Evolutionary conservation across 192 early-diverging fungal genomes (phyloP).

Genomic region (Pecoramyces ruminantium): DNA sequence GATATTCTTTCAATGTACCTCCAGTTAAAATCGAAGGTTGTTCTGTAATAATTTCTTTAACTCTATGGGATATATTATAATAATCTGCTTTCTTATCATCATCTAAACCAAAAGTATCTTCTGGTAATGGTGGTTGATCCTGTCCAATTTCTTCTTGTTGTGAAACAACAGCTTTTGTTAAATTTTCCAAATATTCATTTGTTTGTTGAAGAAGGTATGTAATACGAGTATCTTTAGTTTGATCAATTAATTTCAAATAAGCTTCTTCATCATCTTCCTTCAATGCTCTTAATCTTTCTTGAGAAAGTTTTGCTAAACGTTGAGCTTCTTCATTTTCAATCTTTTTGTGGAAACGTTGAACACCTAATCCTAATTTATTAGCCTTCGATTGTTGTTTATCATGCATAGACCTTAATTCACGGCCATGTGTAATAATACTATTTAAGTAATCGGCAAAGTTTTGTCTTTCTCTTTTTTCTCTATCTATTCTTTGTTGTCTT

Average conservation of each 20-base stretch:
- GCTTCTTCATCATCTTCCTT: conserved; percentile 96
- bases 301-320: conserved; percentile 59
- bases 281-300: conserved; percentile 91
- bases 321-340: conserved; percentile 90
- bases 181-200: conserved; percentile 59
- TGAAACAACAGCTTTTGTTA: conserved; percentile 67
- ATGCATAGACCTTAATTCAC: conserved; percentile 51
- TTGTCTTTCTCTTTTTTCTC: conserved; percentile 71
- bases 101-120: conserved; percentile 14
- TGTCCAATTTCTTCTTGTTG: conserved; percentile 44
- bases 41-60: conserved; percentile 58
- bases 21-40: conserved; percentile 78
- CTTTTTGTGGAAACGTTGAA: conserved; percentile 57
- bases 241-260: conserved; percentile 84
- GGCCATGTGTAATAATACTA: conserved; percentile 47
- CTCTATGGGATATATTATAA: conserved; percentile 72
- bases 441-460: conserved; percentile 60
- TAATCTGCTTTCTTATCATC: conserved; percentile 41
- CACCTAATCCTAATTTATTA: conserved; percentile 54
- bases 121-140: conserved; percentile 2
- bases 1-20: conserved; percentile 90
- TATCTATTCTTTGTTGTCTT: conserved; percentile 66
- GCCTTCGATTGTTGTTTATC: conserved; percentile 44
- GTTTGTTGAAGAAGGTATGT: conserved; percentile 83
- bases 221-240: conserved; percentile 92